Base-by-base conservation (phyloP, 2,329 filamentous ascomycete genomes). In the Hirsutella rhossiliensis region DNA sequence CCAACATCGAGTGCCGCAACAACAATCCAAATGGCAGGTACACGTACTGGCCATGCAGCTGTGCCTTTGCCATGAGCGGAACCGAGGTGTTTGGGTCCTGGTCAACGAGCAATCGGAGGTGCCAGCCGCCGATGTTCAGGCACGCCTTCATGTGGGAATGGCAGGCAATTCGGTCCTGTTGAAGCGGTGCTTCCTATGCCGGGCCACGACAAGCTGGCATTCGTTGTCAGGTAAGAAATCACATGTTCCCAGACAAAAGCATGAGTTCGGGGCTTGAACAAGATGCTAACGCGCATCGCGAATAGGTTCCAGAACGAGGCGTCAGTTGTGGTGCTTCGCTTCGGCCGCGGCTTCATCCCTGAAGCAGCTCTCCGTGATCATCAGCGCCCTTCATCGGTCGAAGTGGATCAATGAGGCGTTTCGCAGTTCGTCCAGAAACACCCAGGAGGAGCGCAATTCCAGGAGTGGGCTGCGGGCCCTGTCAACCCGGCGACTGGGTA, bases 31-130 rank as follows among this genome's bases (percentile, higher is more conserved):
- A 40, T 15, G 45, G 37, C 3, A 40, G 32, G 11, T 48, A 45
- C 9, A 50, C 54, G 2, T 64, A 64, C 44, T 43, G 48, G 15
- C 52, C 49, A 1, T 65, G 62, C 43, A 44, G 39, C 39, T 65
- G 62, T 31, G 29, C 43, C 15, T 41, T 3, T 65, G 62, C 32
- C 49, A 51, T 19, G 39, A 45, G 7, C 50, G 54, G 30, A 63
- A 65, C 42, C 53, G 56, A 41, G 62, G 56, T 43, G 45, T 64
- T 12, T 54, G 53, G 48, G 49, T 64, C 19, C 47, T 43, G 17
- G 52, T 55, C 8, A 45, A 48, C 6, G 43, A 54, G 34, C 23
- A 7, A 4, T 20, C 41, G 7, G 40, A 47, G 3, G 17, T 23
- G 6, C 38, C 48, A 11, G 28, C 20, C 2, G 30, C 47, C 19